Base-by-base conservation (phyloP, 2,329 filamentous ascomycete species). In the Lecanicillium sp. region DNA sequence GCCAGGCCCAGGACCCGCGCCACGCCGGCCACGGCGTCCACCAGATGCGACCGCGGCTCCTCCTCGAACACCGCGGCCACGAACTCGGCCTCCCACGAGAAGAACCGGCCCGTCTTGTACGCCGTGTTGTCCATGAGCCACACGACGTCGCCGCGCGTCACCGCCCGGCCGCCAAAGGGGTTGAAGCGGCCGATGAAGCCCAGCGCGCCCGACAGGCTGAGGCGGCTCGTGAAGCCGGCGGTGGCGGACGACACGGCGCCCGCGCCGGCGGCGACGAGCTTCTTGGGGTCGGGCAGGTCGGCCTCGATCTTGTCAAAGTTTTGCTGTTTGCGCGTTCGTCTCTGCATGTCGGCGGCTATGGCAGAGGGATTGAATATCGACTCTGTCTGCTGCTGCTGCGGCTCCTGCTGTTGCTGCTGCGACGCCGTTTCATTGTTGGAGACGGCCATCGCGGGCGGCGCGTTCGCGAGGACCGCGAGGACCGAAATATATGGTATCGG, bases 61-160 rank as follows among this genome's bases (percentile, higher is more conserved):
- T 82, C 81, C 54, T 85, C 79, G 57, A 96, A 95, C 49, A 89
- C 87, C 37, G 86, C 87, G 2, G 86, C 81, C 0, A 95, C 82
- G 52, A 90, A 90, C 61, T 96, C 88, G 21, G 86, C 86, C 59
- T 87, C 75, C 89, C 90, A 96, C 44, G 61, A 68, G 2, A 67
- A 64, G 50, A 64, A 58, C 12, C 32, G 32, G 20, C 67, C 59
- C 38, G 70, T 67, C 51, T 80, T 79, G 62, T 85, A 91, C 4
- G 90, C 90, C 3, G 87, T 91, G 60, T 93, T 95, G 69, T 97
- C 90, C 40, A 96, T 73, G 7, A 96, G 71, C 91, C 91, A 96
- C 33, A 96, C 82, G 12, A 79, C 81, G 62, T 95, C 86, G 32
- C 78, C 68, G 14, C 74, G 71, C 47, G 81, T 76, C 39, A 88